Evolutionary conservation across 371 early-diverging fungal species (phyloP).

Genomic region (Fennellomyces sp.): DNA sequence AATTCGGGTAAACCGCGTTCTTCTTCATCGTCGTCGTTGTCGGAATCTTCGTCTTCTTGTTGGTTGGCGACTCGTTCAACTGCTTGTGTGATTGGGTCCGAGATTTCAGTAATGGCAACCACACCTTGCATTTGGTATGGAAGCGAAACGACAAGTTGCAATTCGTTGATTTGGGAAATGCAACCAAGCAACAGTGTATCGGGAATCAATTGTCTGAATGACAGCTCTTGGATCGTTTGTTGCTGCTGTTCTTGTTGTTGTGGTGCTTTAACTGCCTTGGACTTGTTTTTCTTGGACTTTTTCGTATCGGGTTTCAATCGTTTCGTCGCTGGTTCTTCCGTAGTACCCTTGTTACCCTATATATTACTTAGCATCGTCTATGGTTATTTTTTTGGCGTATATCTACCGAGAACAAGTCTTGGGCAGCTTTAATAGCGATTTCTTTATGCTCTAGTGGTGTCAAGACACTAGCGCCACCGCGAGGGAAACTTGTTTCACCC

Average conservation of each 20-base stretch:
- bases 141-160: slow-evolving; percentile 77
- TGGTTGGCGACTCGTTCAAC: slow-evolving; percentile 71
- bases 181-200: slow-evolving; percentile 81
- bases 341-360: slow-evolving; percentile 20
- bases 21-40: slow-evolving; percentile 33
- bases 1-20: slow-evolving; percentile 59
- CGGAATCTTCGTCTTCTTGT: slow-evolving; percentile 43
- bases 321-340: slow-evolving; percentile 55
- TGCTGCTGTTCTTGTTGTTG: slow-evolving; percentile 35
- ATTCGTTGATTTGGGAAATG: slow-evolving; percentile 78
- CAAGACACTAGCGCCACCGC: slow-evolving; percentile 80
- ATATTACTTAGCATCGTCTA: neutral
- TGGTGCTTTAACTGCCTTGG: slow-evolving; percentile 9
- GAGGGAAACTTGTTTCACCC: slow-evolving; percentile 67
- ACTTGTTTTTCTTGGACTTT: slow-evolving; percentile 27
- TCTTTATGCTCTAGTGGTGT: slow-evolving; percentile 87
- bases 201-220: slow-evolving; percentile 69
- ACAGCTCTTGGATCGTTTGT: slow-evolving; percentile 53
- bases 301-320: slow-evolving; percentile 46
- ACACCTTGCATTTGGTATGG: slow-evolving; percentile 80
- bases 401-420: slow-evolving; percentile 52
- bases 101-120: slow-evolving; percentile 82
- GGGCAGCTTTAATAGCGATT: slow-evolving; percentile 72
- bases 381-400: neutral
- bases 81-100: slow-evolving; percentile 57